phyloP scores from a whole-genome alignment of 495 filamentous ascomycete species.

The Venustampulla echinocandica region DNA sequence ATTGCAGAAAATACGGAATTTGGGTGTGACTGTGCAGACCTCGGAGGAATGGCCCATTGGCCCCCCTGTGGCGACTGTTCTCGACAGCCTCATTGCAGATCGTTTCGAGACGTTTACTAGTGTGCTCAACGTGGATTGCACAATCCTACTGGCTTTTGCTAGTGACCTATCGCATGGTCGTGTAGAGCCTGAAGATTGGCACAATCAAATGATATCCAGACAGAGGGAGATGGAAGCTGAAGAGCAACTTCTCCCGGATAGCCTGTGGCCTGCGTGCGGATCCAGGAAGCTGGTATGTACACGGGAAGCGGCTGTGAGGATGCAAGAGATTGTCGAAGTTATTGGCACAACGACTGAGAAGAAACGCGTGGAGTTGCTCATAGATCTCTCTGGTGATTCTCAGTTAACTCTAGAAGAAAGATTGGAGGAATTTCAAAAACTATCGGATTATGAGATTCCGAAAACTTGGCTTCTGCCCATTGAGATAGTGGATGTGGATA shows the following conservation, averaged over 20 bases:
- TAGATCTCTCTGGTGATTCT: conserved; percentile 23
- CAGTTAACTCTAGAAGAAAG: conserved; percentile 1
- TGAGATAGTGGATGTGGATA: conserved; percentile 19
- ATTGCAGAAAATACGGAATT: conserved; percentile 46
- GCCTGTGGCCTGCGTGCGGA: conserved; percentile 55
- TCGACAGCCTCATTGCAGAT: conserved; percentile 43
- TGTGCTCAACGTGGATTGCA: conserved; percentile 65
- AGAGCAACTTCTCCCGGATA: conserved; percentile 48
- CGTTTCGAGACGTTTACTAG: conserved; percentile 46
- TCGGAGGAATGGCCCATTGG: conserved; percentile 14
- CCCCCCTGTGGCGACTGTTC: conserved; percentile 24
- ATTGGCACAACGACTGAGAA: conserved; percentile 59
- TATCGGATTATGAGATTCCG: conserved; percentile 24
- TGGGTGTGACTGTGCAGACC: conserved; percentile 44
- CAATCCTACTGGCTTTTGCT: conserved; percentile 59
- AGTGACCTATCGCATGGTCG: conserved; percentile 61
- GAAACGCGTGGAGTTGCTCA: conserved; percentile 43
- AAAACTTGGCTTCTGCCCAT: conserved; percentile 25
- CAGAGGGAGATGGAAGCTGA: conserved; percentile 58
- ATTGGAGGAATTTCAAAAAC: conserved; percentile 18
- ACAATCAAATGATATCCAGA: conserved; percentile 48
- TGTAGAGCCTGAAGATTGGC: conserved; percentile 34
- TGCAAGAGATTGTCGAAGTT: conserved; percentile 57
- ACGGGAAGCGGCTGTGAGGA: conserved; percentile 48
- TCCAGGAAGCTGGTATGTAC: conserved; percentile 51